Conservation (phyloP, 768 basidiomycete species). For the Collybia sordida region DNA sequence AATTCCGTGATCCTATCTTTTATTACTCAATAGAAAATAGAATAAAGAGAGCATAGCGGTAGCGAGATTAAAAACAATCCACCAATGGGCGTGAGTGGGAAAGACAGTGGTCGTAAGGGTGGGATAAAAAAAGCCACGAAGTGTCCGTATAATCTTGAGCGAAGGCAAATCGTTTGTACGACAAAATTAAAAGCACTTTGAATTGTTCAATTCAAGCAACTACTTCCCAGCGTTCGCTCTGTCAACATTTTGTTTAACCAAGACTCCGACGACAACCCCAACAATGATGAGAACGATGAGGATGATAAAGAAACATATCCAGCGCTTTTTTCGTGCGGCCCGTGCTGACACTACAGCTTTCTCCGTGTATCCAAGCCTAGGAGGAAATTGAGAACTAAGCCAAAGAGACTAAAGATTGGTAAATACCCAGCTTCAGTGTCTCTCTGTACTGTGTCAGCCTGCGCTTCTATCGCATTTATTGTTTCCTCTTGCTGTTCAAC, state of each 20-base stretch:
- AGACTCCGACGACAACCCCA: conserved; percentile 60
- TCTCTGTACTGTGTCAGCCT: conserved; percentile 72
- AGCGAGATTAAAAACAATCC: too few species aligned
- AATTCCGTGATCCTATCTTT: not conserved
- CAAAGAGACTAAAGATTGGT: not conserved
- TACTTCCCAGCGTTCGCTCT: conserved; percentile 16
- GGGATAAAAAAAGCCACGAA: too few species aligned
- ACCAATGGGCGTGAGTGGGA: too few species aligned
- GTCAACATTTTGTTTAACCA: conserved; percentile 46
- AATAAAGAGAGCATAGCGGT: too few species aligned
- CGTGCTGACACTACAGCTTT: conserved; percentile 87
- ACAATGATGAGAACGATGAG: conserved; percentile 68
- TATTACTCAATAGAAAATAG: not conserved
- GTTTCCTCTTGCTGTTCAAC: conserved; percentile 94
- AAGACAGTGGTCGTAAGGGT: too few species aligned
- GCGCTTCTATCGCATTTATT: conserved; percentile 78
- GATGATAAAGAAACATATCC: conserved; percentile 89
- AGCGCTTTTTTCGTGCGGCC: conserved; percentile 90
- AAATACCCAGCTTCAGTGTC: conserved; percentile 85
- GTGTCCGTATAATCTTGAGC: too few species aligned
- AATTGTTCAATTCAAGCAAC: too few species aligned
- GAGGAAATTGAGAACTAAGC: conserved; percentile 6
- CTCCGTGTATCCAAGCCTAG: conserved; percentile 77
- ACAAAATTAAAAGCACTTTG: too few species aligned
- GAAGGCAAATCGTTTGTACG: too few species aligned